These are phyloP conservation scores for Malus domestica DNA, from an alignment of 306 rosid genomes.

Conservation along the genomic window DNA sequence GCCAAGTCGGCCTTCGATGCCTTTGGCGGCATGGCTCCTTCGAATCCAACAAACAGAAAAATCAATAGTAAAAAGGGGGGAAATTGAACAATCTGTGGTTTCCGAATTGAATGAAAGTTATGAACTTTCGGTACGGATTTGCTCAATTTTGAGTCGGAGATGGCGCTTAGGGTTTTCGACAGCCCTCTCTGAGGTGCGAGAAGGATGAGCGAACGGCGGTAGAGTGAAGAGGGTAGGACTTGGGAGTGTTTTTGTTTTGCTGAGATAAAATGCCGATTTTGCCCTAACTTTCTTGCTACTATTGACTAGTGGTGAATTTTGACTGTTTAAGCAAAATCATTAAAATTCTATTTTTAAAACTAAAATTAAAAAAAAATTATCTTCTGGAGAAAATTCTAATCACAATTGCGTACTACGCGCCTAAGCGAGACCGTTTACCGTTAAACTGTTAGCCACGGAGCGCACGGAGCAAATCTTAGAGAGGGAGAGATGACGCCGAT, in stretches of 20 bases:
- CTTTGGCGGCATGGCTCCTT: conserved; percentile 78
- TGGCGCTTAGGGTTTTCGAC: conserved; percentile 11
- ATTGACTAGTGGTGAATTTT: too few relatives aligned
- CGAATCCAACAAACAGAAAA: conserved; percentile 20
- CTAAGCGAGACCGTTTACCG: too few relatives aligned
- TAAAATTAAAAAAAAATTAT: too few relatives aligned
- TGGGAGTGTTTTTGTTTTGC: neutral
- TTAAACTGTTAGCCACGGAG: neutral
- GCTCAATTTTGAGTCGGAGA: neutral
- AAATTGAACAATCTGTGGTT: neutral
- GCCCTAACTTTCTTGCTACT: neutral
- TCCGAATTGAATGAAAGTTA: neutral
- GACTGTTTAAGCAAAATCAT: too few relatives aligned
- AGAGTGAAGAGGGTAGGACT: neutral
- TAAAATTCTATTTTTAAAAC: too few relatives aligned
- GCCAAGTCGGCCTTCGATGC: conserved; percentile 70
- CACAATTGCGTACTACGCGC: neutral
- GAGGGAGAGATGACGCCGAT: conserved; percentile 12
- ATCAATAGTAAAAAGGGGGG: neutral
- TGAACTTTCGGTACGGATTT: neutral
- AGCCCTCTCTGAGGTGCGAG: neutral
- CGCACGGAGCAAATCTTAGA: neutral
- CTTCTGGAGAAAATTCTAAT: too few relatives aligned
- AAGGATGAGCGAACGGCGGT: neutral
- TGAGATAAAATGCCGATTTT: neutral